phyloP scores from a whole-genome alignment of 208 protist genomes.

The Angomonas ambiguus region DNA sequence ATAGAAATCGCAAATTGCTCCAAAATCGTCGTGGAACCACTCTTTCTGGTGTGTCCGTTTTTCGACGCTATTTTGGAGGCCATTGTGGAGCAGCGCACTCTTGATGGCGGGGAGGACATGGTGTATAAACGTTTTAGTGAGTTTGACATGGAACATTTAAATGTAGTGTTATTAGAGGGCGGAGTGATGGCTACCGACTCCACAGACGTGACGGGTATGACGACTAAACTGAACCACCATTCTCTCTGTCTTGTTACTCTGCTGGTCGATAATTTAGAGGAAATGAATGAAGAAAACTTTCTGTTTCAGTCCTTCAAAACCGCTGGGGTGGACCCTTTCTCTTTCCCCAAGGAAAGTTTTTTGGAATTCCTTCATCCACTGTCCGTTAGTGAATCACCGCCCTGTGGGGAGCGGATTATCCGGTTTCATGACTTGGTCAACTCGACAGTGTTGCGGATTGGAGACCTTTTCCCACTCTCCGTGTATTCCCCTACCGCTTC shows the following conservation, averaged over 20 bases:
- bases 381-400: neutral
- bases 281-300: neutral
- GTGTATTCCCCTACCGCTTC: neutral
- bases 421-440: constrained; percentile 45
- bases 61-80: constrained; percentile 43
- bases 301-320: constrained; percentile 5
- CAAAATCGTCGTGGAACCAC: constrained; percentile 29
- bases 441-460: constrained; percentile 27
- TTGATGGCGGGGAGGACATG: constrained; percentile 27
- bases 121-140: constrained; percentile 24
- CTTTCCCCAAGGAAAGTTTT: neutral
- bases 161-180: constrained; percentile 39
- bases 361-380: neutral
- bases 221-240: too few species aligned
- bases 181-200: constrained; percentile 23
- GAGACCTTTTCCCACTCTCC: constrained; percentile 16
- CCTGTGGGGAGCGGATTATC: neutral
- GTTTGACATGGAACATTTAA: constrained; percentile 35
- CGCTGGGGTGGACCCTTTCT: neutral
- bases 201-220: constrained; percentile 5
- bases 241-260: too few species aligned
- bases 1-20: constrained; percentile 21
- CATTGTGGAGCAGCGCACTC: constrained; percentile 29
- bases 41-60: constrained; percentile 52
- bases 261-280: too few species aligned